Percentiles rank a stretch among this genome's conserved stretches.
Evolutionary conservation across 371 early-diverging fungal species (phyloP).

Genomic region (Amoeboaphelidium occidentale): DNA sequence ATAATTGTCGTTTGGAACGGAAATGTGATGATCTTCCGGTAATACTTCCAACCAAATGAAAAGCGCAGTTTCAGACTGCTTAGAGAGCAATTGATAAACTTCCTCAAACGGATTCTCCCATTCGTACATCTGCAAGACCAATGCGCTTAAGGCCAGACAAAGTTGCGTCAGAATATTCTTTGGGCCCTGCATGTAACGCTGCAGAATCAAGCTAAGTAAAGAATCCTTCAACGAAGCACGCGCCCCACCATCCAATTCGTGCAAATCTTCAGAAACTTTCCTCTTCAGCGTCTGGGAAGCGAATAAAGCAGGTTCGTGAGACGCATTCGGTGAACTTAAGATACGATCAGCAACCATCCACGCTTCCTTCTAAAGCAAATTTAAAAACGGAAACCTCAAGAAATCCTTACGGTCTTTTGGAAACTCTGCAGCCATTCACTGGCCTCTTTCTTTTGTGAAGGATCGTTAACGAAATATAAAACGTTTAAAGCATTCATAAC

Average conservation of each 20-base stretch:
- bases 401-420: conserved; percentile 50
- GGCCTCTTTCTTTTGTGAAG: conserved; percentile 23
- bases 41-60: too few relatives aligned
- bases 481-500: conserved; percentile 3
- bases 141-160: conserved; percentile 52
- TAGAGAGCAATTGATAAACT: conserved; percentile 2
- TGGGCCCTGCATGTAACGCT: conserved; percentile 23
- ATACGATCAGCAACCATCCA: conserved; percentile 58
- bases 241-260: conserved; percentile 36
- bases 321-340: conserved; percentile 25
- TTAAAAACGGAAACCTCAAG: background rate
- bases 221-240: conserved; percentile 50
- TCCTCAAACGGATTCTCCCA: conserved; percentile 51
- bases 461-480: background rate
- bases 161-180: conserved; percentile 47
- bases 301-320: conserved; percentile 41
- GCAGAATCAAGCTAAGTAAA: conserved; percentile 32
- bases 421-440: conserved; percentile 58
- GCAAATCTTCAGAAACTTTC: conserved; percentile 61
- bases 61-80: too few relatives aligned
- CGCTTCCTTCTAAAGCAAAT: conserved; percentile 36
- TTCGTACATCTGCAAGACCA: conserved; percentile 52
- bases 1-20: too few relatives aligned
- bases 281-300: conserved; percentile 77
- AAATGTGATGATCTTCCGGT: too few relatives aligned